Conservation (phyloP, 345 rosid species). For the Boechera stricta region DNA sequence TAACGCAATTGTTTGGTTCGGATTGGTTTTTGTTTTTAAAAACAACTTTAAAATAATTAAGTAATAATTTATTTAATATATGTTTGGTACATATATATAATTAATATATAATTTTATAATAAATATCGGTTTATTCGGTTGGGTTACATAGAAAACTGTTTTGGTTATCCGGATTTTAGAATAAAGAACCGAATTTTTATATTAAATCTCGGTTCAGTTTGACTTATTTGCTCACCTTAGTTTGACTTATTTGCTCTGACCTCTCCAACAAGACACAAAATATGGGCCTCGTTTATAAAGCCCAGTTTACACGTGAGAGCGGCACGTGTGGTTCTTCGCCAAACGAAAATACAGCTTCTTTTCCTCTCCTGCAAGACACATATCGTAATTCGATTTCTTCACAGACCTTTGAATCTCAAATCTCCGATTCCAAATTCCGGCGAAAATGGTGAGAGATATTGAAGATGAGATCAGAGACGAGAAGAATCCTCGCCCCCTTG, state of each 20-base stretch:
- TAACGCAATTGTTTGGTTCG: not conserved
- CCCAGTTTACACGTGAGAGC: slow-evolving; percentile 13
- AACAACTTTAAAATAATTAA: not conserved
- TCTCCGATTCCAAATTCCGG: slow-evolving; percentile 25
- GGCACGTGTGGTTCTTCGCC: not conserved
- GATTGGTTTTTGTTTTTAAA: not conserved
- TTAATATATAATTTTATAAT: too few species aligned
- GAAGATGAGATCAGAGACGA: slow-evolving; percentile 80
- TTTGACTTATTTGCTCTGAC: not conserved
- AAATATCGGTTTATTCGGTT: too few species aligned
- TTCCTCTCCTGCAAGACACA: slow-evolving; percentile 42
- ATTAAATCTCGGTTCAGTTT: not conserved
- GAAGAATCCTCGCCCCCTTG: slow-evolving; percentile 89
- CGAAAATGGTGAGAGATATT: slow-evolving; percentile 49
- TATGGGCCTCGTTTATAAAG: slow-evolving; percentile 19
- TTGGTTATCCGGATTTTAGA: not conserved
- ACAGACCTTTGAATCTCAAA: not conserved
- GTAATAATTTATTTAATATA: not conserved
- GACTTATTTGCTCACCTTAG: too few species aligned
- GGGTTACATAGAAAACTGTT: too few species aligned
- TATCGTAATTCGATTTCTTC: not conserved
- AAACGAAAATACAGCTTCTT: not conserved
- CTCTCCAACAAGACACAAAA: slow-evolving; percentile 17
- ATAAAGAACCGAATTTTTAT: not conserved
- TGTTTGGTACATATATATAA: too few species aligned